Conservation (phyloP, 768 basidiomycete species). For the Neoboletus subvelutipes region DNA sequence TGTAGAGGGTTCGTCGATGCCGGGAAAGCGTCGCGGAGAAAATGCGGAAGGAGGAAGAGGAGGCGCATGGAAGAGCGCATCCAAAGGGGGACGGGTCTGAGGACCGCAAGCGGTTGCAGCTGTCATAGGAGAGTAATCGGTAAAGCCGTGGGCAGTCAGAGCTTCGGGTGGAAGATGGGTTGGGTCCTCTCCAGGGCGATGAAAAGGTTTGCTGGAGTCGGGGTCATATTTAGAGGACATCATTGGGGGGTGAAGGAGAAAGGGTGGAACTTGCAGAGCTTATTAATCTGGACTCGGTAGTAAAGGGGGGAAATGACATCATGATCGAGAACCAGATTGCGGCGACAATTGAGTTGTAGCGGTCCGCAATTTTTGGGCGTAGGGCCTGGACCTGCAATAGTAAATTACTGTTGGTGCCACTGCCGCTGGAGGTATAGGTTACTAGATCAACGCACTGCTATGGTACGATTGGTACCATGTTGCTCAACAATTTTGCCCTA, state of each 20-base stretch:
- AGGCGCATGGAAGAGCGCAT: constrained; percentile 24
- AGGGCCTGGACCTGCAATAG: no score
- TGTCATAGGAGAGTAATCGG: constrained; percentile 19
- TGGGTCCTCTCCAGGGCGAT: constrained; percentile 20
- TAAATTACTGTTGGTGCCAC: no score
- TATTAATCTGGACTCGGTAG: neutral
- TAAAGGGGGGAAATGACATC: neutral
- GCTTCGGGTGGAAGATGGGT: constrained; percentile 18
- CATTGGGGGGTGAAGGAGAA: neutral
- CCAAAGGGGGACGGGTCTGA: constrained; percentile 12
- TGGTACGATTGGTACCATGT: no score
- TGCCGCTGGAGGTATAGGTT: no score
- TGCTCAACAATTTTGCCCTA: no score
- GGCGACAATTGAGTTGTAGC: no score
- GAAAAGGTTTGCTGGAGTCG: constrained; percentile 11
- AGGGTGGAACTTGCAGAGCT: neutral
- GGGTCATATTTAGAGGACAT: constrained; percentile 21
- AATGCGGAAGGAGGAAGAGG: constrained; percentile 30
- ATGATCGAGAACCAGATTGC: no score
- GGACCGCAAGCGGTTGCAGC: constrained; percentile 13
- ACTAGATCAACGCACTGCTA: no score
- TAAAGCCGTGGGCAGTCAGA: constrained; percentile 22
- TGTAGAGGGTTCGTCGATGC: constrained; percentile 38
- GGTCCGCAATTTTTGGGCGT: no score
- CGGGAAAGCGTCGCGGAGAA: constrained; percentile 37